Evolutionary conservation across 139 green algal species (phyloP).

Genomic region (Astrephomene gubernaculifera): DNA sequence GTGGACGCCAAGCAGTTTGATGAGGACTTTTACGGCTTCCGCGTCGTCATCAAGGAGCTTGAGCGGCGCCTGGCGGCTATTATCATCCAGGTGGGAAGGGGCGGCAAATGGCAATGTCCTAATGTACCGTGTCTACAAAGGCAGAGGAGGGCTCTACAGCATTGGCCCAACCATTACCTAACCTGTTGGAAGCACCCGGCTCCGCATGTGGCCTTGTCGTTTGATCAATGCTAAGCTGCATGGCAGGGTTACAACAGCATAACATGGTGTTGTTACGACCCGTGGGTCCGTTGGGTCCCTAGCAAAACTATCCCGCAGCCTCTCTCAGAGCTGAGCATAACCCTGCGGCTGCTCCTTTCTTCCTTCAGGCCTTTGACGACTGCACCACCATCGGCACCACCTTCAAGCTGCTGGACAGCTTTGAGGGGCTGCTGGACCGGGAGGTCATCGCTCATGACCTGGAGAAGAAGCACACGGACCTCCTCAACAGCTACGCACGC

Average conservation of each 20-base stretch:
- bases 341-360: background rate
- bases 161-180: too few relatives aligned
- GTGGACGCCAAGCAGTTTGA: constrained; percentile 79
- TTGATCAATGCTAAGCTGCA: too few relatives aligned
- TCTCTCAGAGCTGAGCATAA: too few relatives aligned
- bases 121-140: too few relatives aligned
- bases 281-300: too few relatives aligned
- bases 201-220: too few relatives aligned
- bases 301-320: too few relatives aligned
- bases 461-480: constrained; percentile 81
- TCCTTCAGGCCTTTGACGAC: constrained; percentile 82
- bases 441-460: constrained; percentile 82
- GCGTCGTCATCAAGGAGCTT: constrained; percentile 77
- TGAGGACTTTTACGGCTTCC: constrained; percentile 81
- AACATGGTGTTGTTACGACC: too few relatives aligned
- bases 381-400: constrained; percentile 82
- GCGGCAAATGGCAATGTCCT: too few relatives aligned
- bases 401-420: constrained; percentile 94
- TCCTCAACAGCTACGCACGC: constrained; percentile 64
- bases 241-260: too few relatives aligned
- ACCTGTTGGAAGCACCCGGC: too few relatives aligned
- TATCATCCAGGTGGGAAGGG: constrained; percentile 81
- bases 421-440: constrained; percentile 90
- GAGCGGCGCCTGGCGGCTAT: constrained; percentile 87
- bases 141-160: too few relatives aligned